Base-by-base conservation (phyloP, 1,284 basidiomycete species). In the Mycosarcoma maydis region DNA sequence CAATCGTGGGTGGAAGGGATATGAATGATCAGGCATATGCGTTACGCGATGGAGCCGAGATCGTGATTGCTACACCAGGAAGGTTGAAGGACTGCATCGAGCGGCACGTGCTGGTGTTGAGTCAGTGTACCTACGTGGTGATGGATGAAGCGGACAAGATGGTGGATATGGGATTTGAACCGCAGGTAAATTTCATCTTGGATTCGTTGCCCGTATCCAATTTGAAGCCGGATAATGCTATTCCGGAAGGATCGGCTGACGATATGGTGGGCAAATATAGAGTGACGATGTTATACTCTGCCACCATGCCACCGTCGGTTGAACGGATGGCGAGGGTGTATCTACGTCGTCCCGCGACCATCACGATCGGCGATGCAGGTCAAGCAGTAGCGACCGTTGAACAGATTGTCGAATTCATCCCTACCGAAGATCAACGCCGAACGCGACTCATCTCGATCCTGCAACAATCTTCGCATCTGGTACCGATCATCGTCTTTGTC, bases 81-180 rank as follows among this genome's bases (percentile, higher is more conserved):
- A 91, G 95, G 83, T 86, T 99, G 40, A 95, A 96, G 83, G 96
- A 98, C 82, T 92, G 97, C 68, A 90, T 98, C 61, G 95, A 98
- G 83, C 88, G 94, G 42, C 92, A 92, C 81, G 92, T 98, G 43
- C 86, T 98, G 30, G 94, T 98, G 32, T 87, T 99, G 45, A 90
- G 90, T 5, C 95, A 98, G 83, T 98, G 95, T 83, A 92, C 92
- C 1, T 98, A 98, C 80, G 89, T 98, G 48, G 94, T 98, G 67
- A 95, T 98, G 93, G 96, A 98, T 83, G 95, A 99, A 85, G 96
- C 96, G 17, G 95, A 99, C 83, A 88, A 94, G 52, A 98, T 98
- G 95, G 93, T 98, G 55, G 90, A 96, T 79, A 88, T 98, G 27
- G 96, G 96, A 10, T 98, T 98, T 83, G 96, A 98, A 82, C 88